Base-by-base conservation (phyloP, 2,329 filamentous ascomycete genomes). In the Botrytis galanthina region DNA sequence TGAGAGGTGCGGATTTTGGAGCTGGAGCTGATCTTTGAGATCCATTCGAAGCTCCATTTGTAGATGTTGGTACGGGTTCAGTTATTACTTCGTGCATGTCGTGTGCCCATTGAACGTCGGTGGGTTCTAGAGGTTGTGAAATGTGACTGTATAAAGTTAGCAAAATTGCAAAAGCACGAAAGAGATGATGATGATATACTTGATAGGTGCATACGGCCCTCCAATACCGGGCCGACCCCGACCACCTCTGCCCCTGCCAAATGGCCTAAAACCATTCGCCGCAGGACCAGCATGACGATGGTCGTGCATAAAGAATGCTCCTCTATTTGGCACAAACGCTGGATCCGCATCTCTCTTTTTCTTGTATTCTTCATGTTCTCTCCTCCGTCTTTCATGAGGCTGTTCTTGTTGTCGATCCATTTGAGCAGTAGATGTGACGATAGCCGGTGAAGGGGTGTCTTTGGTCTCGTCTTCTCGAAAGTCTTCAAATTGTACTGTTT, bases 241-340 rank as follows among this genome's bases (percentile, higher is more conserved):
- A 76, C 89, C 87, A 54, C 71, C 71, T 75, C 87, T 85, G 54
- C 89, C 91, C 82, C 91, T 87, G 46, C 88, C 88, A 81, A 91
- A 92, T 20, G 91, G 89, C 73, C 92, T 87, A 82, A 95, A 94
- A 71, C 92, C 92, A 82, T 95, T 95, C 71, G 91, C 88, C 77
- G 90, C 89, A 62, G 91, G 88, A n/a, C 92, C 92, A 73, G 92
- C 89, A 78, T 93, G 91, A 75, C 94, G 89, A 80, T 96, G 93
- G 81, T 98, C 96, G 82, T 98, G 95, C 89, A 98, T 94, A 85
- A 98, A 98, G 86, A 98, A 98, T 75, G 93, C 92, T 74, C 96
- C 96, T 77, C 95, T 88, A 80, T 97, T 98, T 71, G 96, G 95
- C 72, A 98, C 95, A 83, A 97, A 97, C 18, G 95, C 91, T 51